These are phyloP conservation scores for Macrolepiota albuminosa DNA, from an alignment of 768 basidiomycete species.

Conservation along the genomic window DNA sequence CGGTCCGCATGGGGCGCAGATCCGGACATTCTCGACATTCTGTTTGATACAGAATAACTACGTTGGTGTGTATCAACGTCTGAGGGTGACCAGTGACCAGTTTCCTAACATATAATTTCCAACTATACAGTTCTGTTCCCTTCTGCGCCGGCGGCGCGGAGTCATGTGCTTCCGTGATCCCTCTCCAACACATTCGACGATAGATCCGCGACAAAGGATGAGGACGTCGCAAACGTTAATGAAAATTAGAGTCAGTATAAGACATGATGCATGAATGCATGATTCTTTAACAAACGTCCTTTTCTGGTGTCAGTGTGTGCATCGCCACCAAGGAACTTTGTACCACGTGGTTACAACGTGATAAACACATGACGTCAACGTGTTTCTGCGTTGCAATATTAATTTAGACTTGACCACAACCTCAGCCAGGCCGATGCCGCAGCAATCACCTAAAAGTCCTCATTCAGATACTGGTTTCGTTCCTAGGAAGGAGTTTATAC, in stretches of 20 bases:
- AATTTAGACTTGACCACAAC: neutral
- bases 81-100: too few relatives aligned
- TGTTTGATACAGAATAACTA: too few relatives aligned
- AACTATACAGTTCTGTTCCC: too few relatives aligned
- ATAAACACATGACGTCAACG: conserved; percentile 20
- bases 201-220: neutral
- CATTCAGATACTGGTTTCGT: conserved; percentile 48
- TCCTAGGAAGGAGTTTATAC: conserved; percentile 71
- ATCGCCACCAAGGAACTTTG: conserved; percentile 11
- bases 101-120: too few relatives aligned
- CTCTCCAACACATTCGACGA: too few relatives aligned
- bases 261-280: neutral
- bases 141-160: too few relatives aligned
- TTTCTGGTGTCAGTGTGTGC: neutral
- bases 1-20: conserved; percentile 9
- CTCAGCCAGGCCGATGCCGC: conserved; percentile 9
- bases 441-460: conserved; percentile 8
- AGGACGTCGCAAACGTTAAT: neutral
- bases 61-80: too few relatives aligned
- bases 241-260: neutral
- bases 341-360: conserved; percentile 14
- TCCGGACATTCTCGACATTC: neutral
- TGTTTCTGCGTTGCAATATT: conserved; percentile 3
- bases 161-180: too few relatives aligned
- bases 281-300: neutral